Percentiles rank a stretch among this genome's conserved stretches.
Conservation (phyloP, 23 red algal species). For the Cyanidiococcus yangmingshanensis region DNA sequence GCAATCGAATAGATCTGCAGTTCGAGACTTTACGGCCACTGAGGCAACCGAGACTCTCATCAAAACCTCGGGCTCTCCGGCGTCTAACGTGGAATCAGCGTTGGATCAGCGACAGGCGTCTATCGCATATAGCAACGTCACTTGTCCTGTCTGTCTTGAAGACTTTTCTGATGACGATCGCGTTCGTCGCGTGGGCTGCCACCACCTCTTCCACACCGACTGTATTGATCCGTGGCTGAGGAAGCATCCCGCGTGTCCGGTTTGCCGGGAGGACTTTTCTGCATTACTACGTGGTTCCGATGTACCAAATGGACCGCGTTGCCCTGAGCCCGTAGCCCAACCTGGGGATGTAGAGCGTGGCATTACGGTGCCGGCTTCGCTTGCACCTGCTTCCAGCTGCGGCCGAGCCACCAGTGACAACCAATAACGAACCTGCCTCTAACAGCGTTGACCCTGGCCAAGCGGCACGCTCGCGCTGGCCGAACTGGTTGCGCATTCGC, state of each 20-base stretch:
- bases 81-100: background rate
- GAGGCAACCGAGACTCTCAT: background rate
- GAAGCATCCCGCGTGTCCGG: slow-evolving; percentile 62
- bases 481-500: too few relatives aligned
- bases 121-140: background rate
- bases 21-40: background rate
- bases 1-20: background rate
- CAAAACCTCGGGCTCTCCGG: background rate
- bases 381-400: too few relatives aligned
- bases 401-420: too few relatives aligned
- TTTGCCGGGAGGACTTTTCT: slow-evolving; percentile 36
- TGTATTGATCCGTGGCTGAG: slow-evolving; percentile 99
- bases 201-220: slow-evolving; percentile 65
- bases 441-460: too few relatives aligned
- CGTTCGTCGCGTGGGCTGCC: slow-evolving; percentile 64
- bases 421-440: too few relatives aligned
- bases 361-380: too few relatives aligned
- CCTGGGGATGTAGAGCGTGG: background rate
- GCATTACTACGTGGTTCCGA: background rate
- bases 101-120: background rate
- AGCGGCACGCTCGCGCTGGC: too few relatives aligned
- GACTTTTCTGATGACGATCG: slow-evolving; percentile 65
- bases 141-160: slow-evolving; percentile 67
- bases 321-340: background rate
- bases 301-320: background rate